phyloP scores from a whole-genome alignment of 306 rosid species.

The Lathyrus tuberosus region DNA sequence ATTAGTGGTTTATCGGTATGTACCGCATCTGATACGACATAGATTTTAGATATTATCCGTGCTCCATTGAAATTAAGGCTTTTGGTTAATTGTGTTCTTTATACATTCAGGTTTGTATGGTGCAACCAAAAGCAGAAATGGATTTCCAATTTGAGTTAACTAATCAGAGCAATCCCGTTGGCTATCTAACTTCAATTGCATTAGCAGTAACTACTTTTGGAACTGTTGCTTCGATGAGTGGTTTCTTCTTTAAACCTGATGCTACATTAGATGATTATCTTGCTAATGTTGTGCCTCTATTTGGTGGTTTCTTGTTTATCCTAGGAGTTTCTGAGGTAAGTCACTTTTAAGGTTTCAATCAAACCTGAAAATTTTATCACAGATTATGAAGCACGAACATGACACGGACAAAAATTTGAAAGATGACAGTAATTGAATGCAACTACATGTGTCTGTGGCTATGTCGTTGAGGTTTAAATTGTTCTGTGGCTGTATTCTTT shows the following conservation, averaged over 20 bases:
- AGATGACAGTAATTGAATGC: no score
- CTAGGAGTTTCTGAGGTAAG: slow-evolving; percentile 95
- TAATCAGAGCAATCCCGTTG: slow-evolving; percentile 79
- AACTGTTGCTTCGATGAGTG: slow-evolving; percentile 85
- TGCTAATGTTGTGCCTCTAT: slow-evolving; percentile 81
- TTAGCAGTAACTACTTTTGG: slow-evolving; percentile 85
- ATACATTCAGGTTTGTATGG: slow-evolving; percentile 71
- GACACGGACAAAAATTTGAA: neutral
- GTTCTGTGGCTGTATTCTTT: slow-evolving; percentile 27
- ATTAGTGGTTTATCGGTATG: no score
- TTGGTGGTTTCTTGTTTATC: slow-evolving; percentile 79
- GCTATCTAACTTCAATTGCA: slow-evolving; percentile 69
- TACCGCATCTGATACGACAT: no score
- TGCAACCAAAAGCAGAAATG: slow-evolving; percentile 94
- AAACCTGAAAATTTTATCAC: slow-evolving; percentile 8
- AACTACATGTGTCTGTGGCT: neutral
- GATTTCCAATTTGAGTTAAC: slow-evolving; percentile 85
- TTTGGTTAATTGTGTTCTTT: neutral
- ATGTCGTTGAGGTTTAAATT: slow-evolving; percentile 20
- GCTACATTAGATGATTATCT: slow-evolving; percentile 84
- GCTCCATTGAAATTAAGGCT: neutral
- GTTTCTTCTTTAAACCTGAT: slow-evolving; percentile 88
- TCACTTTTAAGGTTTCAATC: neutral
- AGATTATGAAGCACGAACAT: neutral
- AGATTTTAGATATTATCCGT: no score